Conservation (phyloP, 495 filamentous ascomycete species). For the Penicillium roqueforti region DNA sequence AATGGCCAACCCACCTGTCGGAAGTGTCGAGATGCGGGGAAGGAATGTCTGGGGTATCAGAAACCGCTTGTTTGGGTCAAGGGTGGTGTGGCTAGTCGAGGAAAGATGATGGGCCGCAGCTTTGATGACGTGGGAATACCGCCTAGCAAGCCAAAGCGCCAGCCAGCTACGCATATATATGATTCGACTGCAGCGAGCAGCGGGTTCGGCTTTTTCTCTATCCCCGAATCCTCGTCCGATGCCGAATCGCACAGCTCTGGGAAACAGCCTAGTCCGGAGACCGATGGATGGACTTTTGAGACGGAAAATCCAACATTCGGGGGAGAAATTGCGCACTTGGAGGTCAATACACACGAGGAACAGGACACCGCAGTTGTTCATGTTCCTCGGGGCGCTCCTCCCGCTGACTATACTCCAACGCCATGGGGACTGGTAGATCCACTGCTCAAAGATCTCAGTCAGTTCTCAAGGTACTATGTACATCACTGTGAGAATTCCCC, state of each 20-base stretch:
- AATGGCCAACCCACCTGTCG: conserved; percentile 59
- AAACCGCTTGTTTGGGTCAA: conserved; percentile 51
- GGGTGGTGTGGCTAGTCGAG: conserved; percentile 47
- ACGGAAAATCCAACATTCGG: not conserved
- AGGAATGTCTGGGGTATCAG: conserved; percentile 61
- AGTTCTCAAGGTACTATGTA: conserved; percentile 38
- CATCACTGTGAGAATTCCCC: conserved; percentile 34
- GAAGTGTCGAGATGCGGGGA: conserved; percentile 59
- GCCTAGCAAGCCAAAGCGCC: not conserved
- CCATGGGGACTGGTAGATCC: conserved; percentile 43
- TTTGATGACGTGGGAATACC: conserved; percentile 35
- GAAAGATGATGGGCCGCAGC: conserved; percentile 50
- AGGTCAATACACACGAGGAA: conserved; percentile 1
- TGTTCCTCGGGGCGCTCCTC: conserved; percentile 4
- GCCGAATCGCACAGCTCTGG: conserved; percentile 19
- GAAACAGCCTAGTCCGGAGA: conserved; percentile 17
- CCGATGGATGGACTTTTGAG: conserved; percentile 15
- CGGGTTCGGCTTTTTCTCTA: conserved; percentile 11
- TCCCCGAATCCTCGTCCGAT: conserved; percentile 20
- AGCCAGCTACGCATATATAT: not conserved
- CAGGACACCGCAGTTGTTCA: conserved; percentile 12
- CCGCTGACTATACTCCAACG: conserved; percentile 17
- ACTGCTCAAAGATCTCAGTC: conserved; percentile 37
- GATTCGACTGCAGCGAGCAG: not conserved
- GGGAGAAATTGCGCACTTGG: not conserved